These are phyloP conservation scores for Leccinum incarnatum DNA, from an alignment of 768 basidiomycete genomes.

Conservation along the genomic window DNA sequence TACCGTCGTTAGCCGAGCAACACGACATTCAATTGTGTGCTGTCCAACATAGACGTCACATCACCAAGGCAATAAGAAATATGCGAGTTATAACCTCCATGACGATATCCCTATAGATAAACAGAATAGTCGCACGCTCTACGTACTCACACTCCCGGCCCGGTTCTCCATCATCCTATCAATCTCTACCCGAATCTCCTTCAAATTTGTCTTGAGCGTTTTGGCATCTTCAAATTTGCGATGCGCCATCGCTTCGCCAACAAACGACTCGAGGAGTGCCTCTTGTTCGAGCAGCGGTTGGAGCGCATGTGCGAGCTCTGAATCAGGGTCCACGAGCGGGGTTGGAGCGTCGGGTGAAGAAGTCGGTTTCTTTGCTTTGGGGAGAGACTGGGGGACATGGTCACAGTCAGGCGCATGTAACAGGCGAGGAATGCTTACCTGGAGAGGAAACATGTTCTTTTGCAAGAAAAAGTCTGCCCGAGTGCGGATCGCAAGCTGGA, in stretches of 20 bases:
- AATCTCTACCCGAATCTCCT: slow-evolving; percentile 84
- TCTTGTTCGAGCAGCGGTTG: slow-evolving; percentile 96
- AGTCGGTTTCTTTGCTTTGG: slow-evolving; percentile 43
- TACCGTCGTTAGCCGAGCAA: too few relatives aligned
- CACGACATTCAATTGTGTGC: too few relatives aligned
- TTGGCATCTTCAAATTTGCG: slow-evolving; percentile 96
- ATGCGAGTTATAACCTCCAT: background rate
- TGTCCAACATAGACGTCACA: too few relatives aligned
- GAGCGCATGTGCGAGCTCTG: slow-evolving; percentile 65
- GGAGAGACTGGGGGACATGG: slow-evolving; percentile 36
- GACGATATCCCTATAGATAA: slow-evolving; percentile 3
- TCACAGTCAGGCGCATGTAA: background rate
- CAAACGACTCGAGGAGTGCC: slow-evolving; percentile 82
- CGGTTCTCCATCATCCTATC: slow-evolving; percentile 54
- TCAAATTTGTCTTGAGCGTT: slow-evolving; percentile 73
- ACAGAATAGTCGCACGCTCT: background rate
- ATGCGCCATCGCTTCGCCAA: slow-evolving; percentile 85
- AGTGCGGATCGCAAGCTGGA: slow-evolving; percentile 78
- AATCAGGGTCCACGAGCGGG: slow-evolving; percentile 57
- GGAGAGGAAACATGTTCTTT: slow-evolving; percentile 76
- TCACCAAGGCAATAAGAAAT: background rate
- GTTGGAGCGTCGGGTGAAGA: slow-evolving; percentile 13
- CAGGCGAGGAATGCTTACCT: slow-evolving; percentile 13
- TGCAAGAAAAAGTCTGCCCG: slow-evolving; percentile 80
- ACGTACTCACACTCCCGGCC: slow-evolving; percentile 9